Percentiles rank a stretch among this genome's conserved stretches.
phyloP scores from a whole-genome alignment of 192 early-diverging fungal genomes.

The Linderina pennispora region DNA sequence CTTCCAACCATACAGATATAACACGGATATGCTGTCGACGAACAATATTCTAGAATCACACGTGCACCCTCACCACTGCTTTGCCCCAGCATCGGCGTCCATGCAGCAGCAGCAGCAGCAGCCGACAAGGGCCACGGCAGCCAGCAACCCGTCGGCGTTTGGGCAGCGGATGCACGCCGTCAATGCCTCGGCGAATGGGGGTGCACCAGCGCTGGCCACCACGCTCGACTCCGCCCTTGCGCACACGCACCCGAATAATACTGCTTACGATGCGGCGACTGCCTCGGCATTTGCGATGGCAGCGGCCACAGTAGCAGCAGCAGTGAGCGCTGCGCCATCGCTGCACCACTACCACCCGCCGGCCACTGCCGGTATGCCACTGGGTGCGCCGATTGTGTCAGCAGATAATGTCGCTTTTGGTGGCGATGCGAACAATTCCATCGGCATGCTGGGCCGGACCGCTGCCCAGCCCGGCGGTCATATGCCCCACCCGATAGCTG shows the following conservation, averaged over 20 bases:
- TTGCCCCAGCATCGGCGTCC: slow-evolving; percentile 1
- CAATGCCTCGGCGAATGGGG: neutral
- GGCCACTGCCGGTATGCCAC: no score
- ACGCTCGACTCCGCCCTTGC: neutral
- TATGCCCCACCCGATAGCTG: slow-evolving; percentile 34
- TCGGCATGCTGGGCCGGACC: no score
- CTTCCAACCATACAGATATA: neutral
- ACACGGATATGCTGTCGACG: slow-evolving; percentile 27
- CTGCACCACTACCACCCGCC: no score
- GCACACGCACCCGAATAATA: neutral
- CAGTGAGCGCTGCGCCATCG: no score
- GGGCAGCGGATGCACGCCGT: neutral
- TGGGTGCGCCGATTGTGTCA: no score
- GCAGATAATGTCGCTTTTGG: no score
- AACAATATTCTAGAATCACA: slow-evolving; percentile 23
- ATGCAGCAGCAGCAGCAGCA: neutral
- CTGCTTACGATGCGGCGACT: slow-evolving; percentile 4
- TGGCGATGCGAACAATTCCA: no score
- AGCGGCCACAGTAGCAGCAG: neutral
- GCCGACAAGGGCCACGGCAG: no score
- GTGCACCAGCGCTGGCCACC: neutral
- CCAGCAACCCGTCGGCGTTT: no score
- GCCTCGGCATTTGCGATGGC: slow-evolving; percentile 38
- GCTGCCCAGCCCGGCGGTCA: no score
- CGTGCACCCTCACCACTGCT: no score